A percentile compares a stretch with the other conserved stretches of the same genome.
Evolutionary conservation across 768 basidiomycete genomes (phyloP).

Genomic region (Lentinula lateritia): DNA sequence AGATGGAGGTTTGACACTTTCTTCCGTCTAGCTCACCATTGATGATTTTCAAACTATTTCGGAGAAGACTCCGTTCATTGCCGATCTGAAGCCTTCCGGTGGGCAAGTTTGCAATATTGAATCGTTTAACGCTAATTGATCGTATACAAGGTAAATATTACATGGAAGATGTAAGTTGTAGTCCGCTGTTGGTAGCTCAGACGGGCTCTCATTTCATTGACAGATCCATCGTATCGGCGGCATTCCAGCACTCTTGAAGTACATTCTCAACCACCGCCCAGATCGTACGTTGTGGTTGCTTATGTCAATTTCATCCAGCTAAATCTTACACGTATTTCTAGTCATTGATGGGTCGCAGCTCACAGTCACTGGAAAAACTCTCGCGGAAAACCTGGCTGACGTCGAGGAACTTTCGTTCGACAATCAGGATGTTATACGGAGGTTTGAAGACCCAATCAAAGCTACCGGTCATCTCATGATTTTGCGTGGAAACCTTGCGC

Average conservation of each 20-base stretch:
- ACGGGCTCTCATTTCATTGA: background rate
- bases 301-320: background rate
- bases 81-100: constrained; percentile 59
- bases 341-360: constrained; percentile 78
- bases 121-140: background rate
- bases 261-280: constrained; percentile 55
- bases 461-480: constrained; percentile 83
- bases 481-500: constrained; percentile 83
- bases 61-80: constrained; percentile 77
- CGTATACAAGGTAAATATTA: constrained; percentile 83
- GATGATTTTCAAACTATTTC: constrained; percentile 85
- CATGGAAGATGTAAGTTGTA: constrained; percentile 67
- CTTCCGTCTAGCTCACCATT: constrained; percentile 49
- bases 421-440: constrained; percentile 71
- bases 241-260: constrained; percentile 80
- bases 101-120: constrained; percentile 17
- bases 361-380: constrained; percentile 88
- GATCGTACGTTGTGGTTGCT: background rate
- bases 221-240: constrained; percentile 74
- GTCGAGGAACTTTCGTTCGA: constrained; percentile 64
- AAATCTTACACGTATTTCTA: constrained; percentile 33
- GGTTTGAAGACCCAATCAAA: constrained; percentile 78
- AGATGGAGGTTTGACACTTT: background rate
- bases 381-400: constrained; percentile 82
- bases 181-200: background rate